These are phyloP conservation scores for Knufia fluminis DNA, from an alignment of 2,329 filamentous ascomycete genomes.

Conservation along the genomic window DNA sequence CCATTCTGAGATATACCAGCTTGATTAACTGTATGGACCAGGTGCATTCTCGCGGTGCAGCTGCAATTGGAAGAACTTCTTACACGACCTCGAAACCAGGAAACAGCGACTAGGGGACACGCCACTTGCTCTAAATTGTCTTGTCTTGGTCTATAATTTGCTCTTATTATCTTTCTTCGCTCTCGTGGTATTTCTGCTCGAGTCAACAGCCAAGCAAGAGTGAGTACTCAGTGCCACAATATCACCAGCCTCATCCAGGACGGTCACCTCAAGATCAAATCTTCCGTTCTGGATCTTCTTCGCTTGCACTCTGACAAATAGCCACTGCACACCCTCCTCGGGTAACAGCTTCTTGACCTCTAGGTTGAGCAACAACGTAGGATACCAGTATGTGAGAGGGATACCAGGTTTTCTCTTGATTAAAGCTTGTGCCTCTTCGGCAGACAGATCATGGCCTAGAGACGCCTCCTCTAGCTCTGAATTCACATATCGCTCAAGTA, in stretches of 20 bases:
- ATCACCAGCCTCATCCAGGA: slow-evolving; percentile 56
- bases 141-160: slow-evolving; percentile 12
- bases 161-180: slow-evolving; percentile 30
- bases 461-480: slow-evolving; percentile 19
- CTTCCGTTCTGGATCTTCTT: slow-evolving; percentile 62
- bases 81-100: no score
- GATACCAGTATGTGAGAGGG: slow-evolving; percentile 55
- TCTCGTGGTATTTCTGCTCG: slow-evolving; percentile 53
- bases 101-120: no score
- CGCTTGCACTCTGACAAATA: slow-evolving; percentile 55
- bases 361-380: slow-evolving; percentile 64
- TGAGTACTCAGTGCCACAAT: slow-evolving; percentile 61
- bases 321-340: slow-evolving; percentile 58
- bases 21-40: no score
- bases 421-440: slow-evolving; percentile 25
- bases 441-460: slow-evolving; percentile 28
- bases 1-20: no score
- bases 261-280: slow-evolving; percentile 63
- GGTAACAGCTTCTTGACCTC: slow-evolving; percentile 68
- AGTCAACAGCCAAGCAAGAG: slow-evolving; percentile 53
- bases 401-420: slow-evolving; percentile 24
- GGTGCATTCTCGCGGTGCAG: no score
- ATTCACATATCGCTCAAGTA: slow-evolving; percentile 47
- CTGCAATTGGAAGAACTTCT: no score
- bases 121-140: slow-evolving; percentile 9